Conservation (phyloP, 2,329 filamentous ascomycete species). For the Epicoccum sorghinum region DNA sequence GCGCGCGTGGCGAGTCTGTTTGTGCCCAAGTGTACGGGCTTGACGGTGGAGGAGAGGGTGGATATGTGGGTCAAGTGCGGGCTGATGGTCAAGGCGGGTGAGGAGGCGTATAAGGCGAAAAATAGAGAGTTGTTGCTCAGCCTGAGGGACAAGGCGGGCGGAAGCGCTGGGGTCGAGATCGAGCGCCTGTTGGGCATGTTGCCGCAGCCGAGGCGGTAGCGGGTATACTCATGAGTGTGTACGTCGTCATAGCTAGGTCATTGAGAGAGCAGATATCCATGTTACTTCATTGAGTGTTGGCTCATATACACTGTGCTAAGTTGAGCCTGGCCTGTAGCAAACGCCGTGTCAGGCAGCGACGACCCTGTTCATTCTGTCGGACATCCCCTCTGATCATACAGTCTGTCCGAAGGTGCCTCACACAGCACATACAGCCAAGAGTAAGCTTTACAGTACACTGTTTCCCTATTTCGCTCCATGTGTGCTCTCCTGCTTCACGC, state of each 20-base stretch:
- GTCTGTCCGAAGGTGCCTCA: too few species aligned
- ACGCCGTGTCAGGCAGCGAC: too few species aligned
- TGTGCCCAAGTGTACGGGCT: conserved; percentile 81
- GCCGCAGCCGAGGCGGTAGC: conserved; percentile 14
- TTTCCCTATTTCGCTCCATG: too few species aligned
- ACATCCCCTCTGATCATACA: too few species aligned
- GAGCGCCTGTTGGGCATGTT: conserved; percentile 72
- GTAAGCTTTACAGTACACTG: too few species aligned
- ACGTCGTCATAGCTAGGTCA: not conserved
- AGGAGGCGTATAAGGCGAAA: conserved; percentile 85
- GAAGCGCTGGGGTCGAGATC: conserved; percentile 75
- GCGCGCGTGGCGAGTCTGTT: conserved; percentile 82
- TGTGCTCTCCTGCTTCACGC: too few species aligned
- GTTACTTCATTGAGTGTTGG: too few species aligned
- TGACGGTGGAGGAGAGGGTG: conserved; percentile 73
- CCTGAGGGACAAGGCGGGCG: conserved; percentile 75
- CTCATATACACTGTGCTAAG: too few species aligned
- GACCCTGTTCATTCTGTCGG: too few species aligned
- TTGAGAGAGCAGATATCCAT: not conserved
- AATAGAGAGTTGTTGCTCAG: conserved; percentile 77
- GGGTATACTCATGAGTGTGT: not conserved
- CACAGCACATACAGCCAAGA: too few species aligned
- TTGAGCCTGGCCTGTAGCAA: too few species aligned
- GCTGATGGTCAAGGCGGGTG: conserved; percentile 83
- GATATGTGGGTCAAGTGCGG: conserved; percentile 98